Conservation (phyloP, 495 filamentous ascomycete genomes). For the Rostrohypoxylon terebratum region DNA sequence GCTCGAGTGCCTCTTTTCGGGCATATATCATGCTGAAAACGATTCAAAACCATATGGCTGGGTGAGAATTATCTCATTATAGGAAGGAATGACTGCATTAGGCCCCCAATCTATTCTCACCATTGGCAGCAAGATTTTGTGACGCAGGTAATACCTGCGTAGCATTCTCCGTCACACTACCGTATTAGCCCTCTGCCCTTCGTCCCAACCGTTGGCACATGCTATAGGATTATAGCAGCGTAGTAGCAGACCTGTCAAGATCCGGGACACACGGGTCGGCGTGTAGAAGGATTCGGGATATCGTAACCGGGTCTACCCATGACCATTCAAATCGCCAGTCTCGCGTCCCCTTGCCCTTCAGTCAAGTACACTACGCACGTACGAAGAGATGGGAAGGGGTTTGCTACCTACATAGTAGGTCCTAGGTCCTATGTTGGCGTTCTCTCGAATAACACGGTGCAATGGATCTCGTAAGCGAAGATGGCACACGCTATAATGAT, state of each 20-base stretch:
- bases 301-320: neutral
- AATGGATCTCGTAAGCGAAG: slow-evolving; percentile 8
- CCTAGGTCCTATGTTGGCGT: neutral
- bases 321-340: neutral
- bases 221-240: neutral
- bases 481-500: neutral
- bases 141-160: slow-evolving; percentile 10
- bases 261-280: neutral
- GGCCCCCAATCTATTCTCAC: neutral
- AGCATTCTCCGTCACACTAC: neutral
- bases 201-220: neutral
- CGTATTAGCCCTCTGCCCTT: neutral
- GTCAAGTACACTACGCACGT: neutral
- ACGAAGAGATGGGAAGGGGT: neutral
- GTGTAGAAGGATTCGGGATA: neutral
- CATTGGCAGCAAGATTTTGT: neutral
- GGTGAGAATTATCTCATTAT: slow-evolving; percentile 19
- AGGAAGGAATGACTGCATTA: slow-evolving; percentile 10
- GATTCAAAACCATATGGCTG: slow-evolving; percentile 16
- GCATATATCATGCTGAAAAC: neutral
- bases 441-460: neutral
- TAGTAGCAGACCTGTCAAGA: neutral
- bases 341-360: neutral
- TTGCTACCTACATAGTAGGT: too few relatives aligned
- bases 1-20: neutral